Evolutionary conservation across 2,329 filamentous ascomycete genomes (phyloP), one percentile per base, ranked within the genome.

Genomic region (Passalora sequoiae): DNA sequence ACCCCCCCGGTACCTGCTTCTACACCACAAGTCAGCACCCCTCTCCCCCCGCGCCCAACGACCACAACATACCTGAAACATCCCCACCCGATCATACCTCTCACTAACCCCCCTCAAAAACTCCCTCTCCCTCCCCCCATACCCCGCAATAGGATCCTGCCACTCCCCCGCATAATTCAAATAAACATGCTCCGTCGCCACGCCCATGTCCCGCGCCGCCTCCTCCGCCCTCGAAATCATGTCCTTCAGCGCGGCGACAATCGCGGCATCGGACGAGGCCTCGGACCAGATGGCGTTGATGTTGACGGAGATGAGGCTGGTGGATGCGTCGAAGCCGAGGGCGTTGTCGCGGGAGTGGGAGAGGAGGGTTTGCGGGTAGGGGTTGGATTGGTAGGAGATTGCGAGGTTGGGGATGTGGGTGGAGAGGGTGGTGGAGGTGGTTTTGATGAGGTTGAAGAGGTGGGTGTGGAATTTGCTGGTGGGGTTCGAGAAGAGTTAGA

Each of bases 141-240:
- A 62, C 12, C 60, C 45, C 22, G 58, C 47, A 42, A 64, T 58
- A 2, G 58, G 54, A 17, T 45, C 54, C 49, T 64, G 62, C 47
- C 55, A 55, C 24, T 53, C 40, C 15, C 44, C 58, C 24, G 59
- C 59, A 49, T 63, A 62, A 38, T 62, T 65, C 29, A 60, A 30
- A 33, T 59, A 63, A 38, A 30, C n/a, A 12, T 15, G 4, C 6
- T n/a, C 12, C 5, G 28, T 30, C n/a, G 28, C 28, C 6, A 30
- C 28, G 6, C 28, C 28, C n/a, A 2, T 6, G 12, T 30, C 28
- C 28, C 16, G 12, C 4, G 28, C 28, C 28, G 16, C n/a, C 4
- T 15, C 12, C 10, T 30, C 12, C 28, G 12, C 5, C 4, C 16
- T 15, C 12, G 28, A 10, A 15, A 30, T n/a, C 28, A 12, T 15